These are phyloP conservation scores for Chrysochromulina parva DNA, from an alignment of 78 protist genomes.

Conservation along the genomic window DNA sequence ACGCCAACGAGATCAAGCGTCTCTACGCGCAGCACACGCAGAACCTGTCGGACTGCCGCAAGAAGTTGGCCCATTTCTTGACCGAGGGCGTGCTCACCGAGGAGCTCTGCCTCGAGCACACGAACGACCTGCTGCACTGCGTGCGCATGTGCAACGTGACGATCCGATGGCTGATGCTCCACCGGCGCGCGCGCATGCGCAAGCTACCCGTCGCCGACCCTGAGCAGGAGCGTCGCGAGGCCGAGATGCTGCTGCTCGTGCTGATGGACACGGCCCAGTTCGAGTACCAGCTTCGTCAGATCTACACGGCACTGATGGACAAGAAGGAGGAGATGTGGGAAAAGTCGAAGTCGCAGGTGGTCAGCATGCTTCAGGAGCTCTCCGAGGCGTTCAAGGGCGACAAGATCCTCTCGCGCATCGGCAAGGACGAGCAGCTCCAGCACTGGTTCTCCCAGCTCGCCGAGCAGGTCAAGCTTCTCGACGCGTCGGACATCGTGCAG, in stretches of 20 bases:
- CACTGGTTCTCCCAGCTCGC: constrained; percentile 84
- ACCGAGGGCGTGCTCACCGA: constrained; percentile 85
- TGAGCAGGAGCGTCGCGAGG: background rate
- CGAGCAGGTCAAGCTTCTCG: constrained; percentile 23
- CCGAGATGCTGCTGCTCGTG: constrained; percentile 57
- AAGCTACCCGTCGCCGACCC: constrained; percentile 25
- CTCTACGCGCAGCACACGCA: background rate
- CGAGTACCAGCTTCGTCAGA: constrained; percentile 77
- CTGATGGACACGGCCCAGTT: constrained; percentile 86
- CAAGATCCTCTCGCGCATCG: constrained; percentile 76
- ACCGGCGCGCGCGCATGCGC: constrained; percentile 38
- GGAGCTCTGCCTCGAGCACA: constrained; percentile 81
- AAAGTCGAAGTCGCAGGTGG: constrained; percentile 54
- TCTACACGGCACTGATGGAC: constrained; percentile 55
- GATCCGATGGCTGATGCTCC: constrained; percentile 88
- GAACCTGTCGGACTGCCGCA: background rate
- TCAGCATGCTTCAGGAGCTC: constrained; percentile 70
- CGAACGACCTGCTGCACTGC: constrained; percentile 57
- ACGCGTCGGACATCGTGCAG: too few relatives aligned
- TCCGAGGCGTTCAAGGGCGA: constrained; percentile 86
- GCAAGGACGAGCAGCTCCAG: constrained; percentile 80
- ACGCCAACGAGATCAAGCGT: constrained; percentile 25
- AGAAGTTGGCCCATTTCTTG: constrained; percentile 41
- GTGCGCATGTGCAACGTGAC: constrained; percentile 88
- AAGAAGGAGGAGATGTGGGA: constrained; percentile 78